These are phyloP conservation scores for Cladosporium sphaerospermum DNA, from an alignment of 2,329 filamentous ascomycete genomes.

Conservation along the genomic window DNA sequence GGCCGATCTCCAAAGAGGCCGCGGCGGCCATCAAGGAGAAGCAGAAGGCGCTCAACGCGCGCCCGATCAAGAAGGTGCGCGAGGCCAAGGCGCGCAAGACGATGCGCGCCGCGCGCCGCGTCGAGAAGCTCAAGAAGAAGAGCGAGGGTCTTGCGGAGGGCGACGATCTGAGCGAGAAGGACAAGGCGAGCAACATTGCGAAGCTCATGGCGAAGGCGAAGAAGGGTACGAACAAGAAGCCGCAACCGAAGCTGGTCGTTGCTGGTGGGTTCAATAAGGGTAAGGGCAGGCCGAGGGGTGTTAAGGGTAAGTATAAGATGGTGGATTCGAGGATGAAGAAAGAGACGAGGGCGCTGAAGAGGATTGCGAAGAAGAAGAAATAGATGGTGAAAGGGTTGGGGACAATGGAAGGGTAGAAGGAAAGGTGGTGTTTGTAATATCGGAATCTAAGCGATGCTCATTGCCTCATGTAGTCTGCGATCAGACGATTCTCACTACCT, in stretches of 20 bases:
- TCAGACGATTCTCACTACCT: background rate
- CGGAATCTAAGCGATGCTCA: background rate
- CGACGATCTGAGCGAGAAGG: slow-evolving; percentile 89
- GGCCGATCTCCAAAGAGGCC: slow-evolving; percentile 86
- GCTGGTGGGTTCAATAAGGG: slow-evolving; percentile 79
- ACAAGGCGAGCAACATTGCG: slow-evolving; percentile 80
- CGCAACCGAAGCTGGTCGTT: slow-evolving; percentile 80
- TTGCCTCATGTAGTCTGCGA: background rate
- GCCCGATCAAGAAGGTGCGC: slow-evolving; percentile 97
- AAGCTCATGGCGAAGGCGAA: slow-evolving; percentile 74
- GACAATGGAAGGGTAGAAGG: too few relatives aligned
- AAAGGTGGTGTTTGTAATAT: too few relatives aligned
- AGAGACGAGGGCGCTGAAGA: slow-evolving; percentile 83
- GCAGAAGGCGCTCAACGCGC: slow-evolving; percentile 81
- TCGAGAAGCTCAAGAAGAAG: slow-evolving; percentile 98
- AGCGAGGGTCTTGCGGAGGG: slow-evolving; percentile 82
- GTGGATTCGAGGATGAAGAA: slow-evolving; percentile 95
- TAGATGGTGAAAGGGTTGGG: background rate
- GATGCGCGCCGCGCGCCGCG: slow-evolving; percentile 79
- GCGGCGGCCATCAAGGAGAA: slow-evolving; percentile 93
- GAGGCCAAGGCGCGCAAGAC: slow-evolving; percentile 97
- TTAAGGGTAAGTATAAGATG: slow-evolving; percentile 96
- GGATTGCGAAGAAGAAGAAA: slow-evolving; percentile 63
- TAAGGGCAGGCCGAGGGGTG: slow-evolving; percentile 79
- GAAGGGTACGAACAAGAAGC: slow-evolving; percentile 67